These are phyloP conservation scores for Platanthera zijinensis DNA, from an alignment of 106 monocot species.

Conservation along the genomic window DNA sequence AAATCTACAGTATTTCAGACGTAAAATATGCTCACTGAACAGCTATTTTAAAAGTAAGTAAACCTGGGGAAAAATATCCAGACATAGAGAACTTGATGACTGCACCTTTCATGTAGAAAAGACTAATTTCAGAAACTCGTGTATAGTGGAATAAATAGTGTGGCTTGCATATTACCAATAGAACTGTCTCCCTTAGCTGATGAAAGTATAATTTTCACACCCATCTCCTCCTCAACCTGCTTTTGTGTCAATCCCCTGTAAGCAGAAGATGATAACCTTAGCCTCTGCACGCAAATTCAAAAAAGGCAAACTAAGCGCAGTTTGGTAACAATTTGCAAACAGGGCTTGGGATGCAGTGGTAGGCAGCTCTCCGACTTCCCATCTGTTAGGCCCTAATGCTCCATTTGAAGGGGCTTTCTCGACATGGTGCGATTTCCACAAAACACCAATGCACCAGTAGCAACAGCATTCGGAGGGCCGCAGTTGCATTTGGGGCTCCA, in stretches of 20 bases:
- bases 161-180: conserved; percentile 34
- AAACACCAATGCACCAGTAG: too few relatives aligned
- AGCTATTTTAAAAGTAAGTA: background rate
- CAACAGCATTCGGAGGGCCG: too few relatives aligned
- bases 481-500: too few relatives aligned
- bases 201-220: conserved; percentile 53
- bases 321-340: background rate
- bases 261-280: background rate
- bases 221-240: conserved; percentile 53
- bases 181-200: conserved; percentile 38
- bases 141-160: background rate
- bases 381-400: background rate
- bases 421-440: too few relatives aligned
- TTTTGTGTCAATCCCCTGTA: conserved; percentile 51
- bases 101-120: background rate
- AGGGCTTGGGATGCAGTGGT: background rate
- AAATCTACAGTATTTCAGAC: background rate
- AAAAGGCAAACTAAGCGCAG: background rate
- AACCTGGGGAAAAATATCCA: background rate
- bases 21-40: background rate
- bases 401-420: too few relatives aligned
- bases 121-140: background rate
- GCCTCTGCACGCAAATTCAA: background rate
- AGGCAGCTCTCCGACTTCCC: background rate
- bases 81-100: background rate